phyloP scores from a whole-genome alignment of 306 rosid genomes.

The Carpinus viminea region DNA sequence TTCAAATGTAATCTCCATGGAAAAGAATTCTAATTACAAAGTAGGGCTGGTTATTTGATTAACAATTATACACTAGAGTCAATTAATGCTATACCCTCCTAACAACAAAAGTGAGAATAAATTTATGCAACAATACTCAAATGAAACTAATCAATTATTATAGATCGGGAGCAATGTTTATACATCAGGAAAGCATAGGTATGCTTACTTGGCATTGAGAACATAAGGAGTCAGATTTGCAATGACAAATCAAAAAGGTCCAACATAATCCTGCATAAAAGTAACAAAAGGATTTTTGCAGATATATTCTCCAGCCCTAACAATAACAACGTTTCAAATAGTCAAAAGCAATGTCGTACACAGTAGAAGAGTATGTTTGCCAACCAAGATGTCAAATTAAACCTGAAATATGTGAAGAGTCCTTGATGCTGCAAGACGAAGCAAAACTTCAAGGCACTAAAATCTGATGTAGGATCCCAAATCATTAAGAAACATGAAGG shows the following conservation, averaged over 20 bases:
- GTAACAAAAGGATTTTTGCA: background rate
- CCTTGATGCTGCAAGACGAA: no score
- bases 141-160: background rate
- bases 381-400: background rate
- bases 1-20: no score
- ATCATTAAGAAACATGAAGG: background rate
- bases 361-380: no score
- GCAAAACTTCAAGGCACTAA: background rate
- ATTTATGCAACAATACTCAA: background rate
- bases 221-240: no score
- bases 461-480: background rate
- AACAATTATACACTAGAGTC: background rate
- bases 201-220: background rate
- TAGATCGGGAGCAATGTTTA: no score
- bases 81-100: background rate
- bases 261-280: background rate
- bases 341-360: no score
- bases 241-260: no score
- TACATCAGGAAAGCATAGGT: background rate
- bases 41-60: background rate
- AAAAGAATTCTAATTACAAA: no score
- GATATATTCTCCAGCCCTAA: background rate
- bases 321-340: background rate
- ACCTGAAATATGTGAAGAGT: background rate
- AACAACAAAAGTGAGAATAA: background rate